Base-by-base conservation (phyloP, 1,284 basidiomycete species). In the Moesziomyces globuligerus region DNA sequence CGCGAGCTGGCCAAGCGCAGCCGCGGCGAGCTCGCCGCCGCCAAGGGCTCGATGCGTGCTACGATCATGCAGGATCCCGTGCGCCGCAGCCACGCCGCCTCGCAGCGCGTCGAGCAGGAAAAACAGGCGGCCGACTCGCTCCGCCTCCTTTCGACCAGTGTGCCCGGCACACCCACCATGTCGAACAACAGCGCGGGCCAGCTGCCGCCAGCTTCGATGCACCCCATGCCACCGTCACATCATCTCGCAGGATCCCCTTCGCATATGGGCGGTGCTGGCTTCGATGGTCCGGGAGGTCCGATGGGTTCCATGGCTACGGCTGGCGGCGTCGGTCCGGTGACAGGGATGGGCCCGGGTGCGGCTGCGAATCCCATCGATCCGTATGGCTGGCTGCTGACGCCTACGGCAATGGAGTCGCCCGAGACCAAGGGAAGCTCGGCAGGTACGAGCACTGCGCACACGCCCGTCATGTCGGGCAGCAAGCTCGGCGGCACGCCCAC, bases 341-440 rank as follows among this genome's bases (percentile, higher is more conserved):
- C 38, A 5, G 37, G 45, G 41, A 23, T n/a, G 20, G 47, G 21
- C 20, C 34, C 34, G 9, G 37, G 21, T 20, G 37, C 32, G 25
- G 29, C 39, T 2, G 44, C 55, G 18, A 70, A 70, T 20, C 67
- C 67, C 21, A 70, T 71, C 47, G 68, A 71, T 18, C 68, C 68
- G 6, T 71, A 71, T 25, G 68, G 68, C 20, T 71, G 68, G 68
- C 48, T 71, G 17, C 61, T 71, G 29, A 71, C 68, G 1, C 68
- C 68, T 0, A 71, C 61, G 3, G 61, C 56, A 3, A 20, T 60
- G 11, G 68, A 66, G 20, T 60, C 57, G 15, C 68, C 68, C 17
- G 67, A 70, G 1, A 41, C 55, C 24, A 66, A 50, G 44, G 20
- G 20, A n/a, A 47, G 24, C 17, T 64, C 67, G 4, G 28, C 41